phyloP scores from a whole-genome alignment of 2,329 filamentous ascomycete genomes.

The Alternaria brassicae region DNA sequence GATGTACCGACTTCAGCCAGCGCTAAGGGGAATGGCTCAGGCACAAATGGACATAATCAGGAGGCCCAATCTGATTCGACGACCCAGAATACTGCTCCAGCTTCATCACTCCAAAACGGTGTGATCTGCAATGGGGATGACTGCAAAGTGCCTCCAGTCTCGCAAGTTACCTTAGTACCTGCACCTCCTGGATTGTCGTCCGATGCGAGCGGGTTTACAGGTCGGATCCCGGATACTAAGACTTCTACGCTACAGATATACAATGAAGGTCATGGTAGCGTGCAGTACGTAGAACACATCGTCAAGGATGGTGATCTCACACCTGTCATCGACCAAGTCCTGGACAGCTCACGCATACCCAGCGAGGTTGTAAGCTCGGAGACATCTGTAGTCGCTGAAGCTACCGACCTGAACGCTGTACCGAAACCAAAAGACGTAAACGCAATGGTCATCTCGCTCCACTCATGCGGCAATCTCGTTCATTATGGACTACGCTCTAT shows the following conservation, averaged over 20 bases:
- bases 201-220: not conserved
- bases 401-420: slow-evolving; percentile 34
- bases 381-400: slow-evolving; percentile 28
- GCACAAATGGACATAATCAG: not conserved
- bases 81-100: not conserved
- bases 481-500: slow-evolving; percentile 92
- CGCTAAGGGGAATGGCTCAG: not conserved
- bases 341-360: slow-evolving; percentile 50
- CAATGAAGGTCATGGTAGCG: slow-evolving; percentile 69
- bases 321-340: slow-evolving; percentile 69
- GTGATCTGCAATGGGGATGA: slow-evolving; percentile 16
- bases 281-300: slow-evolving; percentile 79
- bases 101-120: slow-evolving; percentile 6
- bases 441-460: slow-evolving; percentile 91
- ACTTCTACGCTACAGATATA: slow-evolving; percentile 51
- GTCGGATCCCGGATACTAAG: slow-evolving; percentile 20
- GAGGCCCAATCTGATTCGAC: not conserved
- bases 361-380: slow-evolving; percentile 36
- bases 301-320: slow-evolving; percentile 76
- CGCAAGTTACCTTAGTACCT: not conserved
- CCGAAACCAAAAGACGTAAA: slow-evolving; percentile 46
- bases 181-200: not conserved
- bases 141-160: slow-evolving; percentile 3
- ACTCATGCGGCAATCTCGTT: slow-evolving; percentile 96
- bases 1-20: not conserved